Percentiles rank a stretch among this genome's conserved stretches.
Conservation (phyloP, 176 grass and related monocot species). For the Aegilops longissima region DNA sequence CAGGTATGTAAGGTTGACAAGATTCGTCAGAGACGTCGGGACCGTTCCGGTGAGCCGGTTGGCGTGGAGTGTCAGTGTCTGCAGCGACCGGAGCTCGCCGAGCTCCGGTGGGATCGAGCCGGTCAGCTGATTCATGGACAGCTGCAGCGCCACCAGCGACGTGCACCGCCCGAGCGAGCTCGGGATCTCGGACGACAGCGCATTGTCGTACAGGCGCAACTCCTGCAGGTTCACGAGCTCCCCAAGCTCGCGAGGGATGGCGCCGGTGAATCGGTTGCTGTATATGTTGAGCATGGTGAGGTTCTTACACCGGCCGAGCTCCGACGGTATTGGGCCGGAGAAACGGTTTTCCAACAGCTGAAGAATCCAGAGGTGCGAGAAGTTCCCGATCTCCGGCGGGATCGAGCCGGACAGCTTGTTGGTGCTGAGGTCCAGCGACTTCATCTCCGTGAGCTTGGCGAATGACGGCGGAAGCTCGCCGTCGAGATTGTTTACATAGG, state of each 20-base stretch:
- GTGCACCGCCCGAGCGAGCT: constrained; percentile 43
- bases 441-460: constrained; percentile 39
- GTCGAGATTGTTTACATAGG: constrained; percentile 32
- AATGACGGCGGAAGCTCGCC: constrained; percentile 72
- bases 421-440: constrained; percentile 42
- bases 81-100: constrained; percentile 58
- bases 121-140: constrained; percentile 57
- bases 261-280: constrained; percentile 62
- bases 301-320: constrained; percentile 71
- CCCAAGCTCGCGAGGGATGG: constrained; percentile 67
- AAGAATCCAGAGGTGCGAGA: constrained; percentile 42
- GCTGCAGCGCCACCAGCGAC: constrained; percentile 31
- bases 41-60: constrained; percentile 57
- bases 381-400: constrained; percentile 56
- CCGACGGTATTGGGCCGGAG: constrained; percentile 50
- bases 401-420: constrained; percentile 68
- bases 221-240: constrained; percentile 40
- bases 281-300: constrained; percentile 52
- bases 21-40: constrained; percentile 52
- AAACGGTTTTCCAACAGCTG: constrained; percentile 52
- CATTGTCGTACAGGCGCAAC: constrained; percentile 50
- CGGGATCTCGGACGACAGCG: constrained; percentile 64
- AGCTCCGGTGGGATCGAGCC: constrained; percentile 69
- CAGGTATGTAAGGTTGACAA: constrained; percentile 64
- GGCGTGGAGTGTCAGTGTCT: constrained; percentile 36